phyloP scores from a whole-genome alignment of 2,329 filamentous ascomycete species.

The Apiospora malaysiana region DNA sequence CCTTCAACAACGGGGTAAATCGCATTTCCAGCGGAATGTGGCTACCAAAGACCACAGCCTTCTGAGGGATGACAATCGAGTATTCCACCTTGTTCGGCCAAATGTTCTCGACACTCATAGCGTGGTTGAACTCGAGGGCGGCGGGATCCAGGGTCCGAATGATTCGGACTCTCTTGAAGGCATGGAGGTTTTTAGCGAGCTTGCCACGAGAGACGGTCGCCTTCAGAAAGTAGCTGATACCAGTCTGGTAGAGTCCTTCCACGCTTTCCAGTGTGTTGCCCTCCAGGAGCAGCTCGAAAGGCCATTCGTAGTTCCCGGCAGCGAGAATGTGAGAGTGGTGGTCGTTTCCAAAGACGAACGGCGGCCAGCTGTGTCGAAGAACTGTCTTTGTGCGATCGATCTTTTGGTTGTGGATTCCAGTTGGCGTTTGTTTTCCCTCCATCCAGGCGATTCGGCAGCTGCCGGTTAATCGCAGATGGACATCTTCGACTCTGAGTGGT shows the following conservation, averaged over 20 bases:
- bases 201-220: constrained; percentile 87
- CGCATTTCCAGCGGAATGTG: constrained; percentile 82
- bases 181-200: constrained; percentile 83
- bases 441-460: constrained; percentile 72
- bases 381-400: constrained; percentile 65
- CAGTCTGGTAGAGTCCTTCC: constrained; percentile 85
- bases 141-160: constrained; percentile 79
- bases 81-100: constrained; percentile 99
- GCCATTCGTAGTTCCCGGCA: constrained; percentile 83
- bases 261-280: constrained; percentile 83
- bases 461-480: constrained; percentile 74
- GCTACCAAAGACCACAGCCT: constrained; percentile 94
- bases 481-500: constrained; percentile 72
- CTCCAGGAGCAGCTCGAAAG: constrained; percentile 76
- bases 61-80: constrained; percentile 89
- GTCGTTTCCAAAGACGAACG: constrained; percentile 65
- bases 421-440: constrained; percentile 50
- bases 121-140: constrained; percentile 79
- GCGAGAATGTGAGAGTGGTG: constrained; percentile 65
- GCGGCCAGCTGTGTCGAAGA: constrained; percentile 71
- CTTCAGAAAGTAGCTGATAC: constrained; percentile 89
- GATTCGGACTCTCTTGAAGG: constrained; percentile 78
- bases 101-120: constrained; percentile 95
- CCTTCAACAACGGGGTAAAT: constrained; percentile 87
- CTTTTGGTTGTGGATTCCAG: constrained; percentile 63